Base-by-base conservation (phyloP, 805 yeast species). In the Saccharomycopsis guyanensis region DNA sequence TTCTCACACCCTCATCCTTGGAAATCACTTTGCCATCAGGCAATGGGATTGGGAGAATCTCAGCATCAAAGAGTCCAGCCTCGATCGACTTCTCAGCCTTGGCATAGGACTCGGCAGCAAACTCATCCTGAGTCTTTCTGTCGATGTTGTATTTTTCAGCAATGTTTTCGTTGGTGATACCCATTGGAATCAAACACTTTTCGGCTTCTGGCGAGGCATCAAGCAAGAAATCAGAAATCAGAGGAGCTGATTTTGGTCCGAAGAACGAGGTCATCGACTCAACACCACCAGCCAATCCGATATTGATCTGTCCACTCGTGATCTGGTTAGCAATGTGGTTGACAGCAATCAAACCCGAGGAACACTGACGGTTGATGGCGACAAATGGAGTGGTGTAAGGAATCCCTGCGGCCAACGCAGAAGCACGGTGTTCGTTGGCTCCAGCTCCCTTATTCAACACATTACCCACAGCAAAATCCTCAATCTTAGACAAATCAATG, bases 361-460 rank as follows among this genome's bases (percentile, higher is more conserved):
- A 86, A 65, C 97, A 91, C 64, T 89, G 97, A 66, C 97, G 80
- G 71, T 91, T 91, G 53, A 91, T 61, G 13, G 96, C 88, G 58
- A 78, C 67, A 56, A 89, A 86, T 7, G 95, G 89, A 12, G 82
- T 73, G 2, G 80, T 65, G 62, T 82, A 68, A 27, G 97, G 97
- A 44, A 89, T 73, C 32, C 96, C 97, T 8, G 97, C 94, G 18
- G 89, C 93, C 48, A 91, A 73, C 55, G 76, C 72, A 36, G 97
- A 96, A 41, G 95, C 96, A 57, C 97, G 73, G 66, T 86, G 95
- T 66, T 89, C 97, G 47, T 83, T 82, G 45, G 93, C 96, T 57
- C 97, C 97, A 20, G 97, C 94, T 42, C 95, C 96, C 40, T 78
- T 75, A 68, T 89, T 87, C 60, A 89, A 73, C 23, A 91, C 97